Conservation (phyloP, 2,329 filamentous ascomycete species). For the Fusarium miscanthi region DNA sequence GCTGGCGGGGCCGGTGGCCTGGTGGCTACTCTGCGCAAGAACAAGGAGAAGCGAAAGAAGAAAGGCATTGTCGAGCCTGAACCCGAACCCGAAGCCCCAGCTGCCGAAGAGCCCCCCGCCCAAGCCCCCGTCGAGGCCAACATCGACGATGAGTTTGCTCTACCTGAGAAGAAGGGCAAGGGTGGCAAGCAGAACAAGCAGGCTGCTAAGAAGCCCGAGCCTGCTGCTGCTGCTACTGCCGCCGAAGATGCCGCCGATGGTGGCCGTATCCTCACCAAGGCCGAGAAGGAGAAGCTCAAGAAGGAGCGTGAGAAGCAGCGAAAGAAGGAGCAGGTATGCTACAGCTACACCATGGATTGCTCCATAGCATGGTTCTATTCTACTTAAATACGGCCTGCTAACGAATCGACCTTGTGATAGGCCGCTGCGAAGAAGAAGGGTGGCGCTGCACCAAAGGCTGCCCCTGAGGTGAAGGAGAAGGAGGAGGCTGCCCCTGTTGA, state of each 20-base stretch:
- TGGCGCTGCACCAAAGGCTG: constrained; percentile 50
- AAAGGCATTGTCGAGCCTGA: constrained; percentile 79
- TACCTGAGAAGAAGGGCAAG: constrained; percentile 81
- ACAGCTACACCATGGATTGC: background rate
- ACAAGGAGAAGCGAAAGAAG: constrained; percentile 89
- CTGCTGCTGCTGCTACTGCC: constrained; percentile 64
- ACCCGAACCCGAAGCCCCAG: constrained; percentile 60
- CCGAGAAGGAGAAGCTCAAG: constrained; percentile 97
- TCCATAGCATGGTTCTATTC: background rate
- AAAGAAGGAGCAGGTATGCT: constrained; percentile 91
- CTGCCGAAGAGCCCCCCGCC: constrained; percentile 69
- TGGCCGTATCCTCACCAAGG: constrained; percentile 89
- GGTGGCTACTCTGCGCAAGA: constrained; percentile 84
- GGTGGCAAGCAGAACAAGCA: constrained; percentile 60
- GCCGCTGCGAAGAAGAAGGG: constrained; percentile 83
- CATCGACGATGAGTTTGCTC: constrained; percentile 86
- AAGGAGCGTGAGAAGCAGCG: constrained; percentile 98
- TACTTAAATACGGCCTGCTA: constrained; percentile 12
- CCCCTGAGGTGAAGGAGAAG: constrained; percentile 72
- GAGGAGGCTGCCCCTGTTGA: constrained; percentile 62
- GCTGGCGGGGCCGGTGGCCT: constrained; percentile 71
- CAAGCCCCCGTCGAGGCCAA: constrained; percentile 85
- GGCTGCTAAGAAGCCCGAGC: constrained; percentile 56
- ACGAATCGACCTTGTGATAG: constrained; percentile 47
- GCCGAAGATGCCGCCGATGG: constrained; percentile 65